These are phyloP conservation scores for Cucumis cinereus DNA, from an alignment of 306 rosid species.

Conservation along the genomic window DNA sequence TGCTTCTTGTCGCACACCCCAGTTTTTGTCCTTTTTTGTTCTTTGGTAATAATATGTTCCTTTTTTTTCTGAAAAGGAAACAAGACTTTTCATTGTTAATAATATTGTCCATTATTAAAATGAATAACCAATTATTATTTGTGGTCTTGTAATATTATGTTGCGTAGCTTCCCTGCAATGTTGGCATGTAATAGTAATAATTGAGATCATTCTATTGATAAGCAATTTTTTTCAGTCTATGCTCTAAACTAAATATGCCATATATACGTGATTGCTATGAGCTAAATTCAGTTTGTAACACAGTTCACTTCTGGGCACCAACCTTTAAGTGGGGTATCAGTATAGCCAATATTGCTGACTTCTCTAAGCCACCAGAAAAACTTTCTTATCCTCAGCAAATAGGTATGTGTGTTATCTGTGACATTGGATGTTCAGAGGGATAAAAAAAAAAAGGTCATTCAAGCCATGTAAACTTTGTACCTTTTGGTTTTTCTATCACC, in stretches of 20 bases:
- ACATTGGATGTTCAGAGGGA: neutral
- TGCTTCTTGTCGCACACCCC: neutral
- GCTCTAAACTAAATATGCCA: neutral
- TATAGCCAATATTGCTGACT: slow-evolving; percentile 87
- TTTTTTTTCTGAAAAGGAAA: neutral
- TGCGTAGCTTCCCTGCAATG: neutral
- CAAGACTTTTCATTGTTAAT: neutral
- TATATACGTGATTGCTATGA: neutral
- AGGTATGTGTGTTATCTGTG: slow-evolving; percentile 37
- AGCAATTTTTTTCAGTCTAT: neutral
- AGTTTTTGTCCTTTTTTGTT: neutral
- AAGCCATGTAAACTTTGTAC: neutral
- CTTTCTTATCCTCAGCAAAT: slow-evolving; percentile 90
- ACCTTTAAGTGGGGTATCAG: slow-evolving; percentile 99
- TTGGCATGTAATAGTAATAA: neutral
- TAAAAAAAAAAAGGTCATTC: neutral
- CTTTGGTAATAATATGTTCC: neutral
- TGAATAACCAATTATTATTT: neutral
- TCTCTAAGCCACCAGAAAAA: slow-evolving; percentile 80
- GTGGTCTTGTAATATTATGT: neutral
- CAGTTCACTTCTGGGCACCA: slow-evolving; percentile 99
- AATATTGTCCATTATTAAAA: neutral
- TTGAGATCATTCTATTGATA: neutral
- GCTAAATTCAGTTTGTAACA: slow-evolving; percentile 13
- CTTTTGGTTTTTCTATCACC: neutral